Percentiles rank a stretch among this genome's conserved stretches.
These are phyloP conservation scores for Lentinula boryana DNA, from an alignment of 768 basidiomycete genomes.

Conservation along the genomic window DNA sequence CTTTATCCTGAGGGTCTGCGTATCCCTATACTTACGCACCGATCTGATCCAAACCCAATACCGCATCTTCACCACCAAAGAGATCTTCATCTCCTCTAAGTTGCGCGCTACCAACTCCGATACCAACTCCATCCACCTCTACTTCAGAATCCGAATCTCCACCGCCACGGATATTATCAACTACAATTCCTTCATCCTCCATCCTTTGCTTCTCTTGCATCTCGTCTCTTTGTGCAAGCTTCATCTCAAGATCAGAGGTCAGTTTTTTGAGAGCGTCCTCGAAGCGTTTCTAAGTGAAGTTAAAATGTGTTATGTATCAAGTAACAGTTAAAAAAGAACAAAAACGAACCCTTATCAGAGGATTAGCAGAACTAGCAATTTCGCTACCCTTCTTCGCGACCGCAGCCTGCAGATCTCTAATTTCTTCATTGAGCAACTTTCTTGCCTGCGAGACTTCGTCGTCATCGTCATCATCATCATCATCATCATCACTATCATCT, in stretches of 20 bases:
- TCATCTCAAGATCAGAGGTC: constrained; percentile 80
- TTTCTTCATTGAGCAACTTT: constrained; percentile 83
- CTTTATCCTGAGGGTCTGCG: no score
- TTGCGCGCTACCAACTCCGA: neutral
- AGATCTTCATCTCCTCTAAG: neutral
- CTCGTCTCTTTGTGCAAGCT: constrained; percentile 72
- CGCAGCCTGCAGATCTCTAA: constrained; percentile 82
- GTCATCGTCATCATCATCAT: constrained; percentile 62
- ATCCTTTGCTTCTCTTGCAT: constrained; percentile 69
- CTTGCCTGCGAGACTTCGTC: constrained; percentile 75
- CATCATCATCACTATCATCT: neutral
- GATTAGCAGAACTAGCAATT: constrained; percentile 78
- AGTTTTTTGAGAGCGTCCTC: constrained; percentile 90
- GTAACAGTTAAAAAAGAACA: neutral
- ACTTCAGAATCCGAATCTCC: constrained; percentile 20
- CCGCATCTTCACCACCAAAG: neutral
- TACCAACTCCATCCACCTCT: neutral
- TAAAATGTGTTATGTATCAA: neutral
- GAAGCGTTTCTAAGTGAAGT: constrained; percentile 70
- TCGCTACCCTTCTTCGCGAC: constrained; percentile 82
- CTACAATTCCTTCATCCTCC: constrained; percentile 59
- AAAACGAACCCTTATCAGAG: constrained; percentile 68
- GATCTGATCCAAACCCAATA: neutral
- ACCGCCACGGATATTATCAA: constrained; percentile 22
- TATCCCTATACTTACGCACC: no score